phyloP scores from a whole-genome alignment of 1,139 yeast species.

The Saccharomyces hybrid region DNA sequence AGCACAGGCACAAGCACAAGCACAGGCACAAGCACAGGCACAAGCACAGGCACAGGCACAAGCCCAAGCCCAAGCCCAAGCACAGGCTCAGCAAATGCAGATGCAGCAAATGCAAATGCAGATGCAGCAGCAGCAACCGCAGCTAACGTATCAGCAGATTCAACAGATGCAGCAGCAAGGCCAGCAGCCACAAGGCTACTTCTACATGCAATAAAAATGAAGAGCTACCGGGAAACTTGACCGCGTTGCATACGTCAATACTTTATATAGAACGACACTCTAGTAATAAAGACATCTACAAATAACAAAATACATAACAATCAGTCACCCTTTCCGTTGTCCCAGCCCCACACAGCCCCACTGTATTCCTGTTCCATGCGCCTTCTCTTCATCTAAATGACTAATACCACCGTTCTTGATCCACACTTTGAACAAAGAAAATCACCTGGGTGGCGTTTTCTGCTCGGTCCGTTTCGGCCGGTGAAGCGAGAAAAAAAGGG shows the following conservation, averaged over 20 bases:
- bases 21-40: too few species aligned
- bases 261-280: too few species aligned
- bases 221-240: background rate
- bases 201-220: background rate
- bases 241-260: too few species aligned
- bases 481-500: slow-evolving; percentile 1
- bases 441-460: slow-evolving; percentile 1
- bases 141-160: background rate
- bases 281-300: too few species aligned
- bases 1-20: slow-evolving; percentile 14
- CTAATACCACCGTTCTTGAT: background rate
- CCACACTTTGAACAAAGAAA: background rate
- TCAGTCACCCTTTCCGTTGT: background rate
- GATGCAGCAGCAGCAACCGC: slow-evolving; percentile 12
- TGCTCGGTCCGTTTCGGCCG: background rate
- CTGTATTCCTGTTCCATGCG: too few species aligned
- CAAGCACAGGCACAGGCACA: slow-evolving; percentile 5
- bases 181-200: slow-evolving; percentile 7
- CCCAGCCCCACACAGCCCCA: background rate
- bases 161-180: slow-evolving; percentile 17
- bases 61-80: slow-evolving; percentile 23
- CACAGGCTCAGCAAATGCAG: slow-evolving; percentile 36
- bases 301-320: too few species aligned
- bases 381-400: background rate
- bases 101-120: slow-evolving; percentile 25